Conservation (phyloP, 805 yeast genomes). For the Debaryomyces prosopidis region DNA sequence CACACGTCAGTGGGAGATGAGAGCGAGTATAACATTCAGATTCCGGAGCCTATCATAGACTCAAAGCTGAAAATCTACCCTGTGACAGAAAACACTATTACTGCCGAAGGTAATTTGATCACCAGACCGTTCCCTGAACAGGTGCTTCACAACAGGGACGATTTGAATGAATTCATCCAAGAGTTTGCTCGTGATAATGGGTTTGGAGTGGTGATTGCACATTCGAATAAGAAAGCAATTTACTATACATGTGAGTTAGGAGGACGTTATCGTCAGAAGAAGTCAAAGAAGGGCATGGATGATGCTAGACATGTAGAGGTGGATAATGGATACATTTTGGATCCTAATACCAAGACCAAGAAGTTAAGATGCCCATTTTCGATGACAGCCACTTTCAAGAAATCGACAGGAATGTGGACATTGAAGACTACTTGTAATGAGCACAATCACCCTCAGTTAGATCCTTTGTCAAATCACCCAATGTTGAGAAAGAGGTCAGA, state of each 20-base stretch:
- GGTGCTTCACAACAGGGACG: conserved; percentile 49
- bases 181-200: conserved; percentile 60
- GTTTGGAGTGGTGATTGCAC: conserved; percentile 60
- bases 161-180: conserved; percentile 52
- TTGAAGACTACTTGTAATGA: conserved; percentile 54
- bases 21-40: conserved; percentile 44
- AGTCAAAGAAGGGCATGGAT: conserved; percentile 27
- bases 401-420: conserved; percentile 51
- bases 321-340: conserved; percentile 36
- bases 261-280: conserved; percentile 55
- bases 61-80: conserved; percentile 45
- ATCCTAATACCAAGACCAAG: conserved; percentile 47
- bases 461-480: conserved; percentile 56
- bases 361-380: conserved; percentile 58
- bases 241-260: conserved; percentile 62
- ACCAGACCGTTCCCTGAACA: conserved; percentile 57
- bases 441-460: conserved; percentile 59
- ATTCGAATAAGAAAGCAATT: conserved; percentile 57
- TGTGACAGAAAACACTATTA: conserved; percentile 44
- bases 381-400: conserved; percentile 57
- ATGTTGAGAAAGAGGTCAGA: conserved; percentile 56
- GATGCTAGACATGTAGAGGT: conserved; percentile 24
- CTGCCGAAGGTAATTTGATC: conserved; percentile 50
- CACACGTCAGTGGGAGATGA: conserved; percentile 25
- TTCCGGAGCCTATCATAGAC: conserved; percentile 47